Evolutionary conservation across 345 rosid genomes (phyloP), one percentile per base, ranked within the genome.

Genomic region (Geranium rotundifolium): DNA sequence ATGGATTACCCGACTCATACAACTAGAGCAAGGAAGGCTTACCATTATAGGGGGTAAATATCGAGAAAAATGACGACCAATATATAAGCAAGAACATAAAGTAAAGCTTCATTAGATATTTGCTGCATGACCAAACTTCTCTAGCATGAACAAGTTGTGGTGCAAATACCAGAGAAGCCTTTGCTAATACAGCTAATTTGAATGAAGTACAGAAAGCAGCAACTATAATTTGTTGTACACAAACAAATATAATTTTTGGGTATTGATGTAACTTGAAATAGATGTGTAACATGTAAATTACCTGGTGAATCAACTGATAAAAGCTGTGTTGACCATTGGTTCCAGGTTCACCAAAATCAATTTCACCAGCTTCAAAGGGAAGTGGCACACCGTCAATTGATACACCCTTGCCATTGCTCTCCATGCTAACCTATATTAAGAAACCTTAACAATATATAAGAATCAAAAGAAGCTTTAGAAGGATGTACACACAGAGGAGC

Each of bases 231-330:
- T 37, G 46, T 37, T 37, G 46, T 37, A 37, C 46, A 37, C 12
- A 46, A 10, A 46, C 52, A 46, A 9, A 46, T 14, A 46, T 14
- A 14, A 46, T 14, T 46, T 46, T 46, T 7, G 52, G 52, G 12
- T 7, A 3, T 46, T 46, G 52, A 46, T 14, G 14, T 46, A 46
- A 23, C 15, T 46, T 46, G 16, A 9, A 46, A 46, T 46, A 46
- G 52, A 29, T 30, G 18, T 49, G 18, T 34, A 50, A 19, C 17
- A 31, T 15, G 34, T 12, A 54, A 59, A 41, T 72, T 63, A 88
- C 99, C 97, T 93, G 99, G 75, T 90, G 99, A 79, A 93, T 90
- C 67, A 93, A 86, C 77, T 93, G 99, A 81, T 93, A 93, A 78
- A 93, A 93, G 82, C 99, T 93, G 78, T 88, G 99, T 75, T 93